Base-by-base conservation (phyloP, 176 grass and related monocot species). In the Paspalum vaginatum region DNA sequence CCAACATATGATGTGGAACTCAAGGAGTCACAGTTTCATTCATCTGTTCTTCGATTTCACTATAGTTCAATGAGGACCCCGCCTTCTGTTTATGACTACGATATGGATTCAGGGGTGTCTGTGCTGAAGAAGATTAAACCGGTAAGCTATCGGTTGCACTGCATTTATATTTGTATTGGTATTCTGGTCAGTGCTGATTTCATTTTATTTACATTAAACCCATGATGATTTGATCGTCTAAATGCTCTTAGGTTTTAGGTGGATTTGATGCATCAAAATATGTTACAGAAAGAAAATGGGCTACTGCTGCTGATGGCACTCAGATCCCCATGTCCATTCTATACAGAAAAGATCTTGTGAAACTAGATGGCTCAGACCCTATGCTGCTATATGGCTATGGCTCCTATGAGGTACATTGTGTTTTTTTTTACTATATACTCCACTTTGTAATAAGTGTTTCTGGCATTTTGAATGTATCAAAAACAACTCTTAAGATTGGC, bases 331-430 rank as follows among this genome's bases (percentile, higher is more conserved):
- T 98, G 78, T 93, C 92, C 49, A 80, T 98, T 91, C 75, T 98
- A 64, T 98, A 94, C 72, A 98, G 81, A 87, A 93, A 94, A 83
- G 76, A 94, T 78, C 64, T 72, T 83, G 88, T 91, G 70, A 91
- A 89, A 61, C 90, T 98, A 74, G 92, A 93, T 87, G 95, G 95
- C 20, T 91, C 88, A 40, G 90, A 98, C 76, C 90, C 95, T 21
- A 75, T 98, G 80, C 77, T 98, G 44, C 88, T 98, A 48, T 98
- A 92, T 91, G 92, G 92, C 55, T 98, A 91, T 87, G 92, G 90
- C 51, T 98, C 92, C 18, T 98, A 93, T 18, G 92, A 98, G 95
- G 89, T 92, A 95, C 39, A 18, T 32, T n/a, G 1, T 21, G 26
- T 39, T 5, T 65, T 51, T 38, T 5, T 65, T 65, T 81, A 2